These are phyloP conservation scores for Colletotrichum salicis DNA, from an alignment of 2,329 filamentous ascomycete genomes.

Conservation along the genomic window DNA sequence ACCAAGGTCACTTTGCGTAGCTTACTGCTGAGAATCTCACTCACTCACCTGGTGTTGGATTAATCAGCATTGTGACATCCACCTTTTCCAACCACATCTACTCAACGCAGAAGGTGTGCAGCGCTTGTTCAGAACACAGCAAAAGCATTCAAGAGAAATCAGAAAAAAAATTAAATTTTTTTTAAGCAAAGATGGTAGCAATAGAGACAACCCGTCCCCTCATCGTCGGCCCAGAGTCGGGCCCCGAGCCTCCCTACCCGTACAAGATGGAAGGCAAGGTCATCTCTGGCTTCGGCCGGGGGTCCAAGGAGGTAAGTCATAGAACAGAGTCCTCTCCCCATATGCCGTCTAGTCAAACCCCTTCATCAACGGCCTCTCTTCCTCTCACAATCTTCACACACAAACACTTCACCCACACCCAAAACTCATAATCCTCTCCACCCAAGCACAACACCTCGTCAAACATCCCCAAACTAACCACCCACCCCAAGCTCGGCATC, in stretches of 20 bases:
- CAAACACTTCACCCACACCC: neutral
- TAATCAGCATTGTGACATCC: slow-evolving; percentile 10
- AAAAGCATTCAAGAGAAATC: neutral
- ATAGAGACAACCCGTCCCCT: slow-evolving; percentile 62
- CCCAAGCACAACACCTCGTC: neutral
- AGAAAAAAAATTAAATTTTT: too few species aligned
- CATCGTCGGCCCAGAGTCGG: slow-evolving; percentile 77
- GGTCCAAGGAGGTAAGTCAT: slow-evolving; percentile 90
- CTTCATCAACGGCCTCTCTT: neutral
- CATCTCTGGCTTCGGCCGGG: slow-evolving; percentile 91
- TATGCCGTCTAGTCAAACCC: too few species aligned
- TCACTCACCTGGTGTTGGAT: neutral
- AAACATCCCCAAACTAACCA: slow-evolving; percentile 11
- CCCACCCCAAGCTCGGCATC: slow-evolving; percentile 81
- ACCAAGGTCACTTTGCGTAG: neutral
- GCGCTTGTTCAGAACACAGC: too few species aligned
- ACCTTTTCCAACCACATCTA: neutral
- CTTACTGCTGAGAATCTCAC: neutral
- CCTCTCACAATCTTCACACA: neutral
- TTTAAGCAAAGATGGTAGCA: slow-evolving; percentile 10
- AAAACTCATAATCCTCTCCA: neutral
- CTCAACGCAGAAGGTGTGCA: neutral
- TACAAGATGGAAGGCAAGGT: slow-evolving; percentile 86
- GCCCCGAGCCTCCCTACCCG: slow-evolving; percentile 83
- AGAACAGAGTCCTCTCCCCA: too few species aligned